phyloP scores from a whole-genome alignment of 2,329 filamentous ascomycete species.

The Proliferodiscus dingleyae region DNA sequence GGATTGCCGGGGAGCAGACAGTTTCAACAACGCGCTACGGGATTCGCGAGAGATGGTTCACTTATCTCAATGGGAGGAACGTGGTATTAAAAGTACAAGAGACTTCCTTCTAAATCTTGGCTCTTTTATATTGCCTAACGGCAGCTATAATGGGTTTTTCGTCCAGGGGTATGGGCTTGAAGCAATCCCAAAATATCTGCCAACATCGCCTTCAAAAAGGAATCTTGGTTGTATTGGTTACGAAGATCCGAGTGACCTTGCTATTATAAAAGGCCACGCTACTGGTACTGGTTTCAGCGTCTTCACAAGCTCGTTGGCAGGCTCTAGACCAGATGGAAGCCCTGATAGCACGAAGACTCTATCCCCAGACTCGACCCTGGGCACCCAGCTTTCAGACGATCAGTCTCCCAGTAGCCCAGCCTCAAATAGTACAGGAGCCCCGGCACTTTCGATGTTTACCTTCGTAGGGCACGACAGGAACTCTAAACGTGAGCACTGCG shows the following conservation, averaged over 20 bases:
- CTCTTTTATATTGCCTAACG: conserved; percentile 9
- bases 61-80: conserved; percentile 11
- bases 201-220: background rate
- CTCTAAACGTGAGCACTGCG: conserved; percentile 3
- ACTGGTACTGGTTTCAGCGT: too few species aligned
- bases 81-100: conserved; percentile 17
- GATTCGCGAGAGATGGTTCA: conserved; percentile 10
- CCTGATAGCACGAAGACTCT: conserved; percentile 1
- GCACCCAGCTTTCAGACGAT: background rate
- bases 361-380: background rate
- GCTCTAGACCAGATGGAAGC: background rate
- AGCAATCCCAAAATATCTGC: conserved; percentile 4
- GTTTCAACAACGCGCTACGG: background rate
- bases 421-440: background rate
- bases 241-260: background rate
- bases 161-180: conserved; percentile 15
- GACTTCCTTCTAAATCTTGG: conserved; percentile 21
- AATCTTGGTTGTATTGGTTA: too few species aligned
- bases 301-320: too few species aligned
- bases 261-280: too few species aligned
- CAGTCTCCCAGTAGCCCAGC: background rate
- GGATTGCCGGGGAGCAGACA: background rate
- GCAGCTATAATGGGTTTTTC: conserved; percentile 21
- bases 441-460: background rate
- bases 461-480: conserved; percentile 8